These are phyloP conservation scores for Lithospermum erythrorhizon DNA, from an alignment of 257 asterid species.

Conservation along the genomic window DNA sequence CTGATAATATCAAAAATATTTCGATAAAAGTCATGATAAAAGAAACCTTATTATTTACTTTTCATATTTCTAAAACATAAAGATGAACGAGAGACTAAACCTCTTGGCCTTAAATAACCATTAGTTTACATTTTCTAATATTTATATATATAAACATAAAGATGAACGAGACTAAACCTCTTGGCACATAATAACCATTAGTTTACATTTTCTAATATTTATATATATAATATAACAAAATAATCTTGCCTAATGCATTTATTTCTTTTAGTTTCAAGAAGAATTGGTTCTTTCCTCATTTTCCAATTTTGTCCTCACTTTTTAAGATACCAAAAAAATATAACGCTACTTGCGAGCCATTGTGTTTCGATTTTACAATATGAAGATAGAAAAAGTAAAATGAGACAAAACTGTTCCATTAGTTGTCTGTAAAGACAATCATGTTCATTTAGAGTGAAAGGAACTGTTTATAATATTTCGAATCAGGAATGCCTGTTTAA, in stretches of 20 bases:
- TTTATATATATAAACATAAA: too few species aligned
- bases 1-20: neutral
- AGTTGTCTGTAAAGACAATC: too few species aligned
- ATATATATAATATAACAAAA: too few species aligned
- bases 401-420: too few species aligned
- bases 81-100: neutral
- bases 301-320: neutral
- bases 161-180: too few species aligned
- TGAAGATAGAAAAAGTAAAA: too few species aligned
- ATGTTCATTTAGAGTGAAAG: too few species aligned
- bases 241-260: neutral
- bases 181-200: neutral
- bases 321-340: neutral
- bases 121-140: neutral
- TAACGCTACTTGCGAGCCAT: neutral
- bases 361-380: neutral
- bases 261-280: neutral
- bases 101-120: neutral
- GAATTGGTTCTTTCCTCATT: neutral
- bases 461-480: too few species aligned
- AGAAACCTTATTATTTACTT: neutral
- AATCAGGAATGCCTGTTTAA: too few species aligned
- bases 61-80: neutral
- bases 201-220: neutral
- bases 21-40: neutral